These are phyloP conservation scores for Mucor plumbeus DNA, from an alignment of 371 early-diverging fungal species.

Conservation along the genomic window DNA sequence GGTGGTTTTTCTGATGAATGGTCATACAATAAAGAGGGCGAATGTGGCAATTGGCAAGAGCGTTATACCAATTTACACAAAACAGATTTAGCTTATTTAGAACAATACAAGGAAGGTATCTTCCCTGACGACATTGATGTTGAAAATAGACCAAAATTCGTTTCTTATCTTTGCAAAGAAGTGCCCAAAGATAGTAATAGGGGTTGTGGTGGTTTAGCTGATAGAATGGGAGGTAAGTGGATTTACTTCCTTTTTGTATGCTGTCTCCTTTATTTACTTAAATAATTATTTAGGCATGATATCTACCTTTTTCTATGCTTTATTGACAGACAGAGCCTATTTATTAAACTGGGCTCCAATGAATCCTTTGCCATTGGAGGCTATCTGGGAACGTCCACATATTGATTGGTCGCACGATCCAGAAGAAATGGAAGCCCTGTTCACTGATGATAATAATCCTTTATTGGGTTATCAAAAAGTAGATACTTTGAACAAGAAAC, in stretches of 20 bases:
- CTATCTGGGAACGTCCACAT: slow-evolving; percentile 48
- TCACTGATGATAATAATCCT: slow-evolving; percentile 20
- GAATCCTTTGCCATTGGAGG: slow-evolving; percentile 48
- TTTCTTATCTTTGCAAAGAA: slow-evolving; percentile 51
- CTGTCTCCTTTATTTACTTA: background rate
- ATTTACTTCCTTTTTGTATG: background rate
- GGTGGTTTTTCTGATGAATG: slow-evolving; percentile 31
- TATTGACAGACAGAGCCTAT: slow-evolving; percentile 51
- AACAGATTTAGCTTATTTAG: slow-evolving; percentile 36
- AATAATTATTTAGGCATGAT: slow-evolving; percentile 44
- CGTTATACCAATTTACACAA: slow-evolving; percentile 42
- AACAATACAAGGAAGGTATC: slow-evolving; percentile 38
- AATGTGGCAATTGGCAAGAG: slow-evolving; percentile 57
- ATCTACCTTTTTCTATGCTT: slow-evolving; percentile 53
- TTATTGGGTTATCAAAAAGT: slow-evolving; percentile 38
- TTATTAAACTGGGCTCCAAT: slow-evolving; percentile 42
- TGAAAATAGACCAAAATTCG: slow-evolving; percentile 36
- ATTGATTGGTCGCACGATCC: slow-evolving; percentile 52
- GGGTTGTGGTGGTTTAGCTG: slow-evolving; percentile 58
- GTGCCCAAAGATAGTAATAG: slow-evolving; percentile 45
- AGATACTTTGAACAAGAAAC: slow-evolving; percentile 47
- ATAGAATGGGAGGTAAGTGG: slow-evolving; percentile 53
- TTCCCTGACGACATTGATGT: slow-evolving; percentile 26
- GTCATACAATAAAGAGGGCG: slow-evolving; percentile 33
- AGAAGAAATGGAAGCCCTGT: slow-evolving; percentile 42